A percentile compares a stretch with the other conserved stretches of the same genome.
These are phyloP conservation scores for Teunomyces aglyptinius DNA, from an alignment of 805 yeast genomes.

Conservation along the genomic window DNA sequence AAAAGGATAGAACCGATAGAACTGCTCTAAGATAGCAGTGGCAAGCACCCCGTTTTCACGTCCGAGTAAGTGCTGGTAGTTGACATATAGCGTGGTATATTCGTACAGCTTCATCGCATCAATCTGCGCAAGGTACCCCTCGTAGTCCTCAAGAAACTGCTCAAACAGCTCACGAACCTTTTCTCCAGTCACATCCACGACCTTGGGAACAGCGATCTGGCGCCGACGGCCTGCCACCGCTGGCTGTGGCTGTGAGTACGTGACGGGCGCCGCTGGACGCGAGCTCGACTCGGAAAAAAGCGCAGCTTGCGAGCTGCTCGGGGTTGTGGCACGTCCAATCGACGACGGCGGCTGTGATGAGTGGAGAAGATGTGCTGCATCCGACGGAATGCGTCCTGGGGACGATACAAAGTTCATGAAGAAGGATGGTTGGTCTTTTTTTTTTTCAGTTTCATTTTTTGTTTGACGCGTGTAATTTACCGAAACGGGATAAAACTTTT, in stretches of 20 bases:
- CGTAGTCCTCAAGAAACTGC: conserved; percentile 70
- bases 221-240: conserved; percentile 47
- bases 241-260: conserved; percentile 8
- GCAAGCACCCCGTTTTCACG: conserved; percentile 87
- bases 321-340: conserved; percentile 36
- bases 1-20: conserved; percentile 88
- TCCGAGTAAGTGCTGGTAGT: conserved; percentile 72
- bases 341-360: conserved; percentile 45
- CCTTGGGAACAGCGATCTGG: conserved; percentile 74
- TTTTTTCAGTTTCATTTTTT: not conserved
- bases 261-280: conserved; percentile 13
- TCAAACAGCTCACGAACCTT: conserved; percentile 91
- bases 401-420: conserved; percentile 44
- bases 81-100: conserved; percentile 75
- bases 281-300: conserved; percentile 26
- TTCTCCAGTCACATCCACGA: conserved; percentile 88
- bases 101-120: conserved; percentile 78
- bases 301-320: conserved; percentile 25
- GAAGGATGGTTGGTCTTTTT: not conserved
- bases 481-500: not conserved
- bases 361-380: conserved; percentile 39
- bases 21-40: conserved; percentile 84
- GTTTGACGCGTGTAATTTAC: conserved; percentile 3
- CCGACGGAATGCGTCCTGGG: conserved; percentile 44
- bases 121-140: conserved; percentile 73